Evolutionary conservation across 1,284 basidiomycete genomes (phyloP).

Genomic region (Apiotrichum akiyoshidainum): DNA sequence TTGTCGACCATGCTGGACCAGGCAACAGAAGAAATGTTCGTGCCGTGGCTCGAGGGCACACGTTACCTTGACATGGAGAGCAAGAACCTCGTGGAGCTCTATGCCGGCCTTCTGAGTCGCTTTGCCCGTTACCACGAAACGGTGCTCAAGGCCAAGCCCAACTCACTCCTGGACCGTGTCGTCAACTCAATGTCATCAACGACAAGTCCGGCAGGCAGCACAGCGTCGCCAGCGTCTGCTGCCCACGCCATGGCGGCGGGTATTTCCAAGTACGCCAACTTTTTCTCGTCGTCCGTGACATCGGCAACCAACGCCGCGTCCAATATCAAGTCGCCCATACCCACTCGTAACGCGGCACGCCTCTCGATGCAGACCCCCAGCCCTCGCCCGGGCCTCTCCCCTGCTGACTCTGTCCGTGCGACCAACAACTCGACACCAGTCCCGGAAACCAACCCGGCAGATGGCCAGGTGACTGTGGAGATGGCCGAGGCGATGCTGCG

Average conservation of each 20-base stretch:
- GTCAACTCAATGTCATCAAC: constrained; percentile 83
- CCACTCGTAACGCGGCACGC: constrained; percentile 7
- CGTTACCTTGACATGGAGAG: constrained; percentile 91
- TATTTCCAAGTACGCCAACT: constrained; percentile 68
- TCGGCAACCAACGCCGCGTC: constrained; percentile 36
- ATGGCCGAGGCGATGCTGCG: constrained; percentile 83
- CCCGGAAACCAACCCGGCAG: constrained; percentile 58
- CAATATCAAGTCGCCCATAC: constrained; percentile 14
- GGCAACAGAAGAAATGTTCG: constrained; percentile 93
- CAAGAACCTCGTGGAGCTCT: constrained; percentile 79
- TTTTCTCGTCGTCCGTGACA: constrained; percentile 50
- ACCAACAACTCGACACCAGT: constrained; percentile 7
- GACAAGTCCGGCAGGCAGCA: constrained; percentile 55
- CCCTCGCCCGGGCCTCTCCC: constrained; percentile 5
- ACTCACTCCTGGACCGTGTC: constrained; percentile 82
- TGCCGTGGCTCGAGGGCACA: constrained; percentile 86
- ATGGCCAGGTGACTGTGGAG: constrained; percentile 71
- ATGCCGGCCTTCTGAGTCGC: constrained; percentile 66
- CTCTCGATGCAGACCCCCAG: constrained; percentile 16
- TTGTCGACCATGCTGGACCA: constrained; percentile 85
- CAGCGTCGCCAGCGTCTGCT: constrained; percentile 58
- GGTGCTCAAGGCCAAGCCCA: constrained; percentile 75
- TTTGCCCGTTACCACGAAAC: constrained; percentile 87
- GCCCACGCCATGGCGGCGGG: constrained; percentile 60
- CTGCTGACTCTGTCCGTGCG: constrained; percentile 2